Base-by-base conservation (phyloP, 257 asterid species). In the Rehmannia glutinosa region DNA sequence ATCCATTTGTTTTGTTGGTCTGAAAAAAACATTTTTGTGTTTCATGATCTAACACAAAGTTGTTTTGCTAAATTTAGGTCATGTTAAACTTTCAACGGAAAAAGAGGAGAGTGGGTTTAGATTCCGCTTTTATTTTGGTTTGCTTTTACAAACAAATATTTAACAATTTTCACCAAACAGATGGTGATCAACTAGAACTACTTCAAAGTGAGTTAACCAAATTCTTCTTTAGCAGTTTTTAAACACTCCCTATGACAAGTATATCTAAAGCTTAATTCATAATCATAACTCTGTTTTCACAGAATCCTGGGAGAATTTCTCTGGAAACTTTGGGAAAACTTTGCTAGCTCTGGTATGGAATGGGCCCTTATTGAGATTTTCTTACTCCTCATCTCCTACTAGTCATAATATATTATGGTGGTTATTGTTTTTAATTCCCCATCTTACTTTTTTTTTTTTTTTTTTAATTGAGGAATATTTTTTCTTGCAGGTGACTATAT, bases 181-280 rank as follows among this genome's bases (percentile, higher is more conserved):
- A 89, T 89, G 97, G 80, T 52, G 5, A 86, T 85, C 93, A 85
- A 70, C 62, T 89, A 56, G 97, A 89, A n/a, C n/a, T n/a, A n/a
- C n/a, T n/a, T 78, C 97, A 89, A 62, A 54, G 97, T 89, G 77
- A 71, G 95, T 80, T 65, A 8, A 19, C 51, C 51, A 54, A 15
- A 49, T 6, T 32, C 1, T 1, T 43, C 17, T 43, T 32, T 4
- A n/a, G n/a, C n/a, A n/a, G n/a, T n/a, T n/a, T n/a, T n/a, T n/a
- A n/a, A n/a, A n/a, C n/a, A n/a, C n/a, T n/a, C n/a, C n/a, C n/a
- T n/a, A n/a, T n/a, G n/a, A n/a, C n/a, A n/a, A n/a, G n/a, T n/a
- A n/a, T n/a, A n/a, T n/a, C n/a, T n/a, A n/a, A n/a, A n/a, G n/a
- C n/a, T n/a, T n/a, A n/a, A n/a, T n/a, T n/a, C n/a, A n/a, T n/a